Base-by-base conservation (phyloP, 2,329 filamentous ascomycete species). In the Cercospora sp. region DNA sequence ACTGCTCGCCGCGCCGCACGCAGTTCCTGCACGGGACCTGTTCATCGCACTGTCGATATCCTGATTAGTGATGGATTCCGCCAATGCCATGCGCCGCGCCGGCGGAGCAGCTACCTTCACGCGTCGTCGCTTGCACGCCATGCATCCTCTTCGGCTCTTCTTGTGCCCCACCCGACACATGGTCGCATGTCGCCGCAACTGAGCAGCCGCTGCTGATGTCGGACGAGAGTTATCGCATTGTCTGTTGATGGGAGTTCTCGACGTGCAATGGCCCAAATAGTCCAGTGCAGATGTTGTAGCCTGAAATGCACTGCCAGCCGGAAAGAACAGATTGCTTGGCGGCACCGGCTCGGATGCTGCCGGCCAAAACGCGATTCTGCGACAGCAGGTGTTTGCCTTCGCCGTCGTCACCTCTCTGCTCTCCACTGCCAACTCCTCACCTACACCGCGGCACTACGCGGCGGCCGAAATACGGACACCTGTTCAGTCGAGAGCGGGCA, bases 121-220 rank as follows among this genome's bases (percentile, higher is more conserved):
- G 20, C 68, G 63, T 28, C 68, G 53, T 13, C 63, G 59, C 48
- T 67, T 70, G 65, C 68, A 67, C 16, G 63, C 63, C n/a, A 65
- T 65, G 33, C 68, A 70, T 26, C 65, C 68, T 39, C 61, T 68
- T 23, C 65, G 59, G 16, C 58, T 64, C 30, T 70, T 67, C 26
- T 70, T 70, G 42, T 67, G 65, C 28, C 68, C 68, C 33, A 70
- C 59, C 16, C 58, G 62, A 65, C 63, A 63, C 67, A 68, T 68
- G 18, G 20, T 42, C 30, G 28, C 58, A 39, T 42, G 36, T 39
- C 18, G 42, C n/a, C n/a, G 42, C 16, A n/a, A 45, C 13, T 45
- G 42, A n/a, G 16, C 42, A 45, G 42, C 42, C 42, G n/a, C 16
- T 4, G 42, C 18, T 20, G 42, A n/a, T 20, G 42, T 16, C 5